Percentiles rank a stretch among this genome's conserved stretches.
These are phyloP conservation scores for Lodderomyces parapsilosis DNA, from an alignment of 1,139 yeast species.

Conservation along the genomic window DNA sequence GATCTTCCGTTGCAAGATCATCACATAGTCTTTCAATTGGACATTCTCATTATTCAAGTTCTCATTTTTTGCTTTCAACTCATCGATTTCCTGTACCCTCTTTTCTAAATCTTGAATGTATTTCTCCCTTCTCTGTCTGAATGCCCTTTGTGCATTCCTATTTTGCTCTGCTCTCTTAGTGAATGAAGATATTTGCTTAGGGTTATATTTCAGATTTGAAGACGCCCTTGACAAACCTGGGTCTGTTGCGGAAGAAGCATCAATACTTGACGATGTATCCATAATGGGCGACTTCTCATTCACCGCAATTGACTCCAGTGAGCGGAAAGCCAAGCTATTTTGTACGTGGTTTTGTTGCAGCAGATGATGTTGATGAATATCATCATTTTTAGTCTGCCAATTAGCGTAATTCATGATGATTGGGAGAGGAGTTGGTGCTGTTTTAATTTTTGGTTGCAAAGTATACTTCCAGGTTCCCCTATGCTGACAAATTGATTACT, in stretches of 20 bases:
- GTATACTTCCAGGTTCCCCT: neutral
- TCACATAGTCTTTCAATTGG: conserved; percentile 70
- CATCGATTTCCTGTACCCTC: conserved; percentile 61
- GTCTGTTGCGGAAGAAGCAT: conserved; percentile 2
- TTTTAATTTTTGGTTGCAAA: conserved; percentile 5
- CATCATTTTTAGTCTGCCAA: conserved; percentile 7
- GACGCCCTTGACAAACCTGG: conserved; percentile 5
- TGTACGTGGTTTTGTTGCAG: conserved; percentile 65
- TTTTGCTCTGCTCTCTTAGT: conserved; percentile 89
- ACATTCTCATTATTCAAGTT: conserved; percentile 66
- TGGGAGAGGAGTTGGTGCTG: neutral
- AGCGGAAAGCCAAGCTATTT: neutral
- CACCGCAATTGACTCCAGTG: neutral
- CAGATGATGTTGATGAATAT: conserved; percentile 13
- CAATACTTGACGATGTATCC: neutral
- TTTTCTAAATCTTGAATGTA: conserved; percentile 75
- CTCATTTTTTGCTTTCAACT: conserved; percentile 60
- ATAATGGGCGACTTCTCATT: conserved; percentile 2
- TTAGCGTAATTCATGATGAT: conserved; percentile 5
- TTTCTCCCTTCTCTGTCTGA: conserved; percentile 75
- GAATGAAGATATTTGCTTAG: conserved; percentile 46
- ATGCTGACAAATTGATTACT: conserved; percentile 7
- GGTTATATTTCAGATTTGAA: conserved; percentile 11
- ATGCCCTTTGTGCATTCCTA: conserved; percentile 85
- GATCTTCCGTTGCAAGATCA: conserved; percentile 66